Evolutionary conservation across 805 yeast genomes (phyloP), one percentile per base, ranked within the genome.

Genomic region (Lachancea mirantina): DNA sequence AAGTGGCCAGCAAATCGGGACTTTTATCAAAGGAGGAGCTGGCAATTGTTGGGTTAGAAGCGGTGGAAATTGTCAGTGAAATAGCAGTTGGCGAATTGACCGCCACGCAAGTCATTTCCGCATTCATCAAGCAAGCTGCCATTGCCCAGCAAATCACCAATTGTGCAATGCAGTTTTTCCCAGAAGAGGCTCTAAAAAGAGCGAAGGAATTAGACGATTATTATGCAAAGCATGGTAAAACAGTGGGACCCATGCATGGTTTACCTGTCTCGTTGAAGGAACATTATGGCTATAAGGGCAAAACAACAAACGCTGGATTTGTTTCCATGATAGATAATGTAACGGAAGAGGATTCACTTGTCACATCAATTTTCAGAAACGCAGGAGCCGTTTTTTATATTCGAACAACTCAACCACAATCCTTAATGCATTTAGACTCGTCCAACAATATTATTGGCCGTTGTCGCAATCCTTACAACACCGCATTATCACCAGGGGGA

Each of bases 201-300:
- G 87, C 87, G 6, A 50, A 66, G 43, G 62, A 52, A 37, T 63
- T 77, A 41, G 88, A 79, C 47, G 69, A 63, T 15, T 67, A 68
- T 46, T 70, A 39, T 34, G 47, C 49, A 36, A 44, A 59, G 26
- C 51, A 65, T 26, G 78, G 76, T n/a, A 65, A 68, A 43, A 55
- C 68, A 2, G 49, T 70, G 23, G 83, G 83, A 20, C 76, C 78
- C 2, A 64, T 76, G 31, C 84, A 77, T 44, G 84, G 84, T 1
- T 50, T 76, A 15, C 84, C 84, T 3, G 55, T 76, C 19, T 72
- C 80, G 0, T 59, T 76, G 35, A 76, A 76, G 39, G 76, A 45
- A 28, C 50, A 45, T 16, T 19, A 35, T 25, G 26, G 28, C 23
- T 48, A 72, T 32, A 52, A 53, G 30, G 26, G 26, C 13, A 23